These are phyloP conservation scores for Triangularia setosa DNA, from an alignment of 2,329 filamentous ascomycete genomes.

Conservation along the genomic window DNA sequence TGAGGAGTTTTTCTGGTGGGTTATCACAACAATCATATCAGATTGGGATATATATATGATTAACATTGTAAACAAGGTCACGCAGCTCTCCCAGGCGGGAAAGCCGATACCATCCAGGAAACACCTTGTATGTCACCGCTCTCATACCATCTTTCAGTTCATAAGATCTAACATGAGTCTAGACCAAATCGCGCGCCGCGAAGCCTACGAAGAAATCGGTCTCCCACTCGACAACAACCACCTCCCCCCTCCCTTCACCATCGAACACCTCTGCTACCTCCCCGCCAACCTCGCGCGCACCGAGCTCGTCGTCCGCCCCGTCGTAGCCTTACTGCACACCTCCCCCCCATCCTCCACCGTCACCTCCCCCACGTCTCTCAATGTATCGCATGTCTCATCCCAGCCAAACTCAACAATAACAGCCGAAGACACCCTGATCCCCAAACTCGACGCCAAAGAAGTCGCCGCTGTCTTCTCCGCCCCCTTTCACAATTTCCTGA, in stretches of 20 bases:
- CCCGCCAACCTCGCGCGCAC: constrained; percentile 72
- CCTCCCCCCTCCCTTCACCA: constrained; percentile 71
- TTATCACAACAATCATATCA: not conserved
- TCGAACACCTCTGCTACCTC: constrained; percentile 84
- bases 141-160: too few relatives aligned
- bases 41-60: not conserved
- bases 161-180: constrained; percentile 23
- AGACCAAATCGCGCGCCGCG: constrained; percentile 80
- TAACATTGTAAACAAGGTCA: constrained; percentile 60
- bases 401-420: constrained; percentile 33
- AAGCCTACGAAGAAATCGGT: constrained; percentile 91
- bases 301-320: constrained; percentile 69
- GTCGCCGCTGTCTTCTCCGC: constrained; percentile 93
- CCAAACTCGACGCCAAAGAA: constrained; percentile 80
- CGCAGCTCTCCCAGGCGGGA: constrained; percentile 80
- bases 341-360: constrained; percentile 39
- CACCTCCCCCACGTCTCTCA: constrained; percentile 17
- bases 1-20: constrained; percentile 63
- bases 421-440: constrained; percentile 69
- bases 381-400: not conserved
- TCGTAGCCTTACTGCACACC: constrained; percentile 72
- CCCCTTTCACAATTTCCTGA: constrained; percentile 79
- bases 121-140: constrained; percentile 50
- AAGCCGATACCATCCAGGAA: constrained; percentile 55
- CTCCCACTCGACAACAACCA: constrained; percentile 67